Conservation (phyloP, 148 eudicot genomes). For the Nepenthes gracilis region DNA sequence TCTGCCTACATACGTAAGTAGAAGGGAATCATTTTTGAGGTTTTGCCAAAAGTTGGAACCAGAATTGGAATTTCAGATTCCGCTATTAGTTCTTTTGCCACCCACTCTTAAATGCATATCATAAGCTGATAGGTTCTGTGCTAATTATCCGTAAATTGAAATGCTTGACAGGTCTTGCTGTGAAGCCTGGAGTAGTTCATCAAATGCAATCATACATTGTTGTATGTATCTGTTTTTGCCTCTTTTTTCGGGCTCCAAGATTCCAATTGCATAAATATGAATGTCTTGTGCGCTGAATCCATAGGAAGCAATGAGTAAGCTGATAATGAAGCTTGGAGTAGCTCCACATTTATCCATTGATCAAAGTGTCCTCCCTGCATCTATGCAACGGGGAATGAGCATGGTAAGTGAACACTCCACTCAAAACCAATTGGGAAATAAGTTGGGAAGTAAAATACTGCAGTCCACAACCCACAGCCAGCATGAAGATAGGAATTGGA, state of each 20-base stretch:
- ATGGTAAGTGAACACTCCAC: conserved; percentile 22
- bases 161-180: conserved; percentile 60
- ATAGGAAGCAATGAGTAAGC: conserved; percentile 46
- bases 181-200: conserved; percentile 78
- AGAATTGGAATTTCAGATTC: no score
- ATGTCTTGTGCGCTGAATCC: conserved; percentile 12
- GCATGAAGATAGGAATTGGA: conserved; percentile 13
- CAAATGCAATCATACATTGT: conserved; percentile 53
- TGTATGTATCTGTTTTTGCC: conserved; percentile 27
- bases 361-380: conserved; percentile 52
- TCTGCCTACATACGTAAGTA: no score
- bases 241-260: not conserved
- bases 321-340: conserved; percentile 68
- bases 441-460: conserved; percentile 25
- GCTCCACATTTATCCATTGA: conserved; percentile 39
- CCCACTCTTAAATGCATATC: not conserved
- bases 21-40: no score
- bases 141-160: conserved; percentile 6
- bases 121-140: not conserved
- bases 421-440: conserved; percentile 42
- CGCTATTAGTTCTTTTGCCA: no score
- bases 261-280: not conserved
- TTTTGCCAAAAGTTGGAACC: no score
- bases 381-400: conserved; percentile 45
- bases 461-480: conserved; percentile 14